A percentile compares a stretch with the other conserved stretches of the same genome.
Evolutionary conservation across 495 filamentous ascomycete genomes (phyloP).

Genomic region (Margaritispora aquatica): DNA sequence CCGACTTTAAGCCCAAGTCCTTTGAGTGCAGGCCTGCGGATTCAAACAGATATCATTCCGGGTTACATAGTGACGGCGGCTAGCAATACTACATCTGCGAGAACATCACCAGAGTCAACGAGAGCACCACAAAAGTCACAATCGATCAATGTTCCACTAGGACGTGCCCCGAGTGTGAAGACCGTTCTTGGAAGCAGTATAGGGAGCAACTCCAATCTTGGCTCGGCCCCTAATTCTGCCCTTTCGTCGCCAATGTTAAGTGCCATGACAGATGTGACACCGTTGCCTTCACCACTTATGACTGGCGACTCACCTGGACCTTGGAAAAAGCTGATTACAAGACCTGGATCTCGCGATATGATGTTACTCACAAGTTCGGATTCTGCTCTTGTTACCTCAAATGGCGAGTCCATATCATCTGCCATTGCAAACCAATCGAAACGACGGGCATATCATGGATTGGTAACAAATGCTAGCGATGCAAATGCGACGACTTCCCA

Average conservation of each 20-base stretch:
- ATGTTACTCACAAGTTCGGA: conserved; percentile 34
- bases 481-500: conserved; percentile 13
- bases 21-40: conserved; percentile 27
- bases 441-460: conserved; percentile 42
- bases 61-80: conserved; percentile 22
- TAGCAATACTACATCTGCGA: conserved; percentile 5
- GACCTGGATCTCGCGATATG: conserved; percentile 34
- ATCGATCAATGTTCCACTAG: conserved; percentile 35
- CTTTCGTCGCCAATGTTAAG: conserved; percentile 67
- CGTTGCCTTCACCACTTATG: conserved; percentile 82
- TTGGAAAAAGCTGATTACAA: conserved; percentile 48
- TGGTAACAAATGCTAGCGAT: conserved; percentile 23
- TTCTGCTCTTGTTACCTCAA: conserved; percentile 37
- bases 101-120: conserved; percentile 28
- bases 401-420: conserved; percentile 44
- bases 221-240: conserved; percentile 45
- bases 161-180: conserved; percentile 46
- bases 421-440: conserved; percentile 42
- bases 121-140: conserved; percentile 23
- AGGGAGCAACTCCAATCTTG: conserved; percentile 40
- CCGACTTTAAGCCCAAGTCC: conserved; percentile 19
- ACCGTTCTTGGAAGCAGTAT: conserved; percentile 37
- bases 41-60: conserved; percentile 30
- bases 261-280: conserved; percentile 86
- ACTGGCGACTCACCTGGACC: conserved; percentile 65